phyloP scores from a whole-genome alignment of 2,329 filamentous ascomycete genomes.

The Calonectria fujianensis region DNA sequence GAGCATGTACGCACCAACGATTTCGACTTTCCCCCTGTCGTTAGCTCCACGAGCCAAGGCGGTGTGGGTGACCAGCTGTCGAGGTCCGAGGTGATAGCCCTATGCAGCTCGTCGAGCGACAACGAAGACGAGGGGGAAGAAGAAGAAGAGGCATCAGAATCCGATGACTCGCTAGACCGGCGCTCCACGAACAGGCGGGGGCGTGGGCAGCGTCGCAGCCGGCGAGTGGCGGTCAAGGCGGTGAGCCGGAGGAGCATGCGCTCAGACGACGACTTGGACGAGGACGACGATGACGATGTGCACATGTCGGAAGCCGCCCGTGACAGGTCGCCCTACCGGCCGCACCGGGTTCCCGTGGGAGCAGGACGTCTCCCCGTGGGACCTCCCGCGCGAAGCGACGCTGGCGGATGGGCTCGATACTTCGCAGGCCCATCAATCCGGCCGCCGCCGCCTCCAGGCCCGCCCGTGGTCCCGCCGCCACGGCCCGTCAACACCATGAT shows the following conservation, averaged over 20 bases:
- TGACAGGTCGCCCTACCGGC: conserved; percentile 23
- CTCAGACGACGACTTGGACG: conserved; percentile 35
- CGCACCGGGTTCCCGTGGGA: conserved; percentile 7
- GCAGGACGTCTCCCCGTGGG: conserved; percentile 20
- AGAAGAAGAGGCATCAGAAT: conserved; percentile 47
- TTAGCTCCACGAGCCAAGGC: conserved; percentile 37
- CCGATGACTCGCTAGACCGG: conserved; percentile 46
- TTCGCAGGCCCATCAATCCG: conserved; percentile 13
- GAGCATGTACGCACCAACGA: conserved; percentile 58
- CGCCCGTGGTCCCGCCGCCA: neutral
- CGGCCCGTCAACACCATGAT: conserved; percentile 8
- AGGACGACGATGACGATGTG: conserved; percentile 8
- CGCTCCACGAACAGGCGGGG: conserved; percentile 39
- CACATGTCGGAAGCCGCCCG: conserved; percentile 10
- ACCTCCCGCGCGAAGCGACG: conserved; percentile 1
- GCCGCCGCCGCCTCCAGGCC: conserved; percentile 27
- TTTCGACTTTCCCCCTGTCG: conserved; percentile 53
- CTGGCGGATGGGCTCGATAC: neutral
- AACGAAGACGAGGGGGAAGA: conserved; percentile 28
- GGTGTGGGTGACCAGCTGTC: conserved; percentile 36
- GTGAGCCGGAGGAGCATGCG: conserved; percentile 36
- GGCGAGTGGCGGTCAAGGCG: conserved; percentile 41
- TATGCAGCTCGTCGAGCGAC: conserved; percentile 46
- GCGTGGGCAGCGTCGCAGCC: conserved; percentile 41
- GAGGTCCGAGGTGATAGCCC: conserved; percentile 47